These are phyloP conservation scores for Hibiscus syriacus DNA, from an alignment of 345 rosid species.

Conservation along the genomic window DNA sequence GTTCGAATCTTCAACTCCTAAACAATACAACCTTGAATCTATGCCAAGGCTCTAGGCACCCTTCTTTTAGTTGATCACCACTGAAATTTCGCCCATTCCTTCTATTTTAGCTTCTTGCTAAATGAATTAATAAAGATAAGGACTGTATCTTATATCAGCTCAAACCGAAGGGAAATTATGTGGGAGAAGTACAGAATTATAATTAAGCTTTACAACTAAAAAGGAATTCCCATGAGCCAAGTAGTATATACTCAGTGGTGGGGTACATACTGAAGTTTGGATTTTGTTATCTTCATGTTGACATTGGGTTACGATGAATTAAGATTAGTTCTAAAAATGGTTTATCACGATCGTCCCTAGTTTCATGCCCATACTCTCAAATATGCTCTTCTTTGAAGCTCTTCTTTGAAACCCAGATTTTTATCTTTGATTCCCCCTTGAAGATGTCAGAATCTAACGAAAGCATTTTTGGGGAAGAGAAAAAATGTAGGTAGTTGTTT, in stretches of 20 bases:
- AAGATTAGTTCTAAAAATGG: too few species aligned
- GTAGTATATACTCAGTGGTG: neutral
- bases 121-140: neutral
- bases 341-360: too few species aligned
- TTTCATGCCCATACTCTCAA: too few species aligned
- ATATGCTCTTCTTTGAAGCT: too few species aligned
- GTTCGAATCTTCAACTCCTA: constrained; percentile 35
- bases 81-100: neutral
- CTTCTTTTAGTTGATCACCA: constrained; percentile 1
- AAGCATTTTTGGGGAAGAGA: too few species aligned
- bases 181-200: neutral
- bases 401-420: too few species aligned
- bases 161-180: neutral
- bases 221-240: neutral
- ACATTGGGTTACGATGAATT: too few species aligned
- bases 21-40: constrained; percentile 84
- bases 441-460: too few species aligned
- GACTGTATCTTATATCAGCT: neutral
- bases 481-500: too few species aligned
- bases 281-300: too few species aligned
- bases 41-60: constrained; percentile 71
- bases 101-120: constrained; percentile 10
- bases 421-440: too few species aligned
- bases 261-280: neutral
- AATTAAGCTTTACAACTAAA: neutral